Evolutionary conservation across 1,139 yeast species (phyloP).

Genomic region (Saccharomyces hybrid): DNA sequence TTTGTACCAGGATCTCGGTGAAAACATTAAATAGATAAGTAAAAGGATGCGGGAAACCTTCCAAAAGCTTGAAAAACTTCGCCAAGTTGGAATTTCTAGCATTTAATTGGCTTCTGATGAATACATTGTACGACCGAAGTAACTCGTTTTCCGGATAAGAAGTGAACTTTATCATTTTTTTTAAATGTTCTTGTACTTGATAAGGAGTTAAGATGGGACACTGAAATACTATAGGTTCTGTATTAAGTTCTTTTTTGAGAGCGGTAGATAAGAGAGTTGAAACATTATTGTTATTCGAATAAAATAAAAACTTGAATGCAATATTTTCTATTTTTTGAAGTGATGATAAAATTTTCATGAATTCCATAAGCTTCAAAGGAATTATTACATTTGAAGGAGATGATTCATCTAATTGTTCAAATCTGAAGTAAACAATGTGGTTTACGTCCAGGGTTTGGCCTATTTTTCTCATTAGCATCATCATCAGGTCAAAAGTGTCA

Average conservation of each 20-base stretch:
- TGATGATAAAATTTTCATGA: neutral
- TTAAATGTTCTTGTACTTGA: neutral
- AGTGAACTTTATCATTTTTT: neutral
- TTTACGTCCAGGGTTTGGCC: neutral
- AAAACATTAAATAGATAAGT: neutral
- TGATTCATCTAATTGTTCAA: neutral
- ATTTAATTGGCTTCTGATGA: neutral
- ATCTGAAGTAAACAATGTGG: neutral
- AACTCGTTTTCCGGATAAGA: neutral
- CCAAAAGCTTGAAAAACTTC: neutral
- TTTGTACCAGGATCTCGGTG: neutral
- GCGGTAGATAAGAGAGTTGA: neutral
- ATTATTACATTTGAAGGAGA: neutral
- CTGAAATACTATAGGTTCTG: neutral
- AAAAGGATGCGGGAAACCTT: neutral
- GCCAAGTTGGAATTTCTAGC: neutral
- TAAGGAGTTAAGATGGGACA: neutral
- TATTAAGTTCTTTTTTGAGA: neutral
- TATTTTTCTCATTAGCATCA: neutral
- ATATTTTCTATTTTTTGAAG: neutral
- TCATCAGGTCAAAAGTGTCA: neutral
- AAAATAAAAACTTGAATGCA: neutral
- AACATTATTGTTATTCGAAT: neutral
- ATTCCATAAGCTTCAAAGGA: neutral
- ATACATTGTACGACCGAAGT: neutral